These are phyloP conservation scores for Dacryopinax spathularia DNA, from an alignment of 768 basidiomycete genomes.

Conservation along the genomic window DNA sequence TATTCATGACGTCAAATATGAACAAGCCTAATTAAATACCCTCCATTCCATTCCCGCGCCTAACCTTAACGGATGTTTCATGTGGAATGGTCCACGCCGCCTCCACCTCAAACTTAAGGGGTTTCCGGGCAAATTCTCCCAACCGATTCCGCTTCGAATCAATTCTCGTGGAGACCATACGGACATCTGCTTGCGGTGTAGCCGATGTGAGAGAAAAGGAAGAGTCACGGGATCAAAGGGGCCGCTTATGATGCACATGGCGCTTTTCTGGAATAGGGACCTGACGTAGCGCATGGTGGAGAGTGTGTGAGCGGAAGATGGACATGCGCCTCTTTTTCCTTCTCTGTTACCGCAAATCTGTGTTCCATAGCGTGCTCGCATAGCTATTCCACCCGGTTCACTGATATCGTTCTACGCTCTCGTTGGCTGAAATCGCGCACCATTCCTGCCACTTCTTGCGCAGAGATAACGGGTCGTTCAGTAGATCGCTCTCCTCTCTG, in stretches of 20 bases:
- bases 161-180: too few relatives aligned
- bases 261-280: background rate
- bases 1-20: too few relatives aligned
- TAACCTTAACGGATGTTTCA: too few relatives aligned
- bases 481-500: background rate
- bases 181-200: too few relatives aligned
- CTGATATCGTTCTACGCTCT: background rate
- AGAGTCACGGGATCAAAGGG: background rate
- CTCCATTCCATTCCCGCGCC: too few relatives aligned
- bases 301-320: background rate
- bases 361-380: background rate
- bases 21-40: too few relatives aligned
- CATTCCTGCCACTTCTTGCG: background rate
- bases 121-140: too few relatives aligned
- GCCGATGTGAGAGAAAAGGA: background rate
- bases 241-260: background rate
- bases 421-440: background rate
- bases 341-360: background rate
- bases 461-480: background rate
- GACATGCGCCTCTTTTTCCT: too few relatives aligned
- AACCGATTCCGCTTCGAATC: too few relatives aligned
- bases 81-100: too few relatives aligned
- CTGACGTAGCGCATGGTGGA: background rate
- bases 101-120: too few relatives aligned
- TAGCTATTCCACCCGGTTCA: background rate